These are phyloP conservation scores for Tylopilus rubrobrunneus DNA, from an alignment of 768 basidiomycete species.

Conservation along the genomic window DNA sequence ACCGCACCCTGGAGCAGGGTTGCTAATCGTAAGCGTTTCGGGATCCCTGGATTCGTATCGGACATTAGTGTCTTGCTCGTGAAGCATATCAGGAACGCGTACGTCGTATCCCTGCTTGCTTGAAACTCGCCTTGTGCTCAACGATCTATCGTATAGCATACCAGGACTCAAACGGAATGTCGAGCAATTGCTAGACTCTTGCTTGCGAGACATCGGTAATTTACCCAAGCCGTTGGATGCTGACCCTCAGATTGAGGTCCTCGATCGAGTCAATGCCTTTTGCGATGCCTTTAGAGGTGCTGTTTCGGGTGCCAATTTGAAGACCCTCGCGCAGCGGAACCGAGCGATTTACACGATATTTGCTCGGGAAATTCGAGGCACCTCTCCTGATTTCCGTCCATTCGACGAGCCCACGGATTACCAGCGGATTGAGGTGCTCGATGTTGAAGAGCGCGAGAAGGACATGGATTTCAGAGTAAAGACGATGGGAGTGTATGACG, in stretches of 20 bases:
- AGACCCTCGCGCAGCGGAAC: slow-evolving; percentile 36
- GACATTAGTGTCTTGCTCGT: slow-evolving; percentile 54
- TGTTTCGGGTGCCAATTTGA: slow-evolving; percentile 33
- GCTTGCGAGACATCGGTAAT: slow-evolving; percentile 28
- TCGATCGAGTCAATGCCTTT: slow-evolving; percentile 42
- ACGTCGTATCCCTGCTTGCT: slow-evolving; percentile 14
- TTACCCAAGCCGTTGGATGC: slow-evolving; percentile 39
- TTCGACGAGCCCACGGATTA: slow-evolving; percentile 17
- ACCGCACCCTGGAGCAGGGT: slow-evolving; percentile 52
- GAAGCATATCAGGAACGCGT: slow-evolving; percentile 51
- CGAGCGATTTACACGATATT: slow-evolving; percentile 32
- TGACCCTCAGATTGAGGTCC: slow-evolving; percentile 45
- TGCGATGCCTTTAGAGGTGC: slow-evolving; percentile 34
- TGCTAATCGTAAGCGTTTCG: slow-evolving; percentile 45
- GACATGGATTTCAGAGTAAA: slow-evolving; percentile 1
- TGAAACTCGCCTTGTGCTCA: slow-evolving; percentile 1
- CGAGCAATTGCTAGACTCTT: slow-evolving; percentile 35
- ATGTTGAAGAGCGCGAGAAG: background rate
- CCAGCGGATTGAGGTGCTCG: slow-evolving; percentile 7
- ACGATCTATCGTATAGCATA: slow-evolving; percentile 34
- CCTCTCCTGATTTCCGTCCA: slow-evolving; percentile 41
- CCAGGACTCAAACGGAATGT: slow-evolving; percentile 41
- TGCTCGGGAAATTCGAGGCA: slow-evolving; percentile 33
- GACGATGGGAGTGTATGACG: slow-evolving; percentile 30
- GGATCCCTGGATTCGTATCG: slow-evolving; percentile 48